Conservation (phyloP, 1,139 yeast species). For the Suhomyces terraborum region DNA sequence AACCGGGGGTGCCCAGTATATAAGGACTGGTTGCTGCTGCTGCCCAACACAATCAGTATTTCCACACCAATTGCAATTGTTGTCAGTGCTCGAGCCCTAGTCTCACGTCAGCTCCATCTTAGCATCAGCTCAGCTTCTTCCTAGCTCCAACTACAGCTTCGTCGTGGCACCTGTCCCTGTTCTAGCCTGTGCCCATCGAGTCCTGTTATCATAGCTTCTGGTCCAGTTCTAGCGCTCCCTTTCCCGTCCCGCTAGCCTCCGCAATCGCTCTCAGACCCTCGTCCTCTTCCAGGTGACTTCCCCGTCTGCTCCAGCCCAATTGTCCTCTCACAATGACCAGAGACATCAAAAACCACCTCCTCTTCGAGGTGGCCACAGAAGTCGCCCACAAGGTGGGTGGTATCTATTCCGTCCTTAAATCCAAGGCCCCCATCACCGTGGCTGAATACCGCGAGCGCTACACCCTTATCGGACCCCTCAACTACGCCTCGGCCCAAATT, state of each 20-base stretch:
- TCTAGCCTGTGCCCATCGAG: background rate
- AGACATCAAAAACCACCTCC: constrained; percentile 77
- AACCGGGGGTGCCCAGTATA: constrained; percentile 8
- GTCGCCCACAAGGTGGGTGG: constrained; percentile 98
- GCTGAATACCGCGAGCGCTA: constrained; percentile 91
- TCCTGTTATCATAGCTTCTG: background rate
- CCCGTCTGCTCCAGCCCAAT: background rate
- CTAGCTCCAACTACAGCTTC: too few relatives aligned
- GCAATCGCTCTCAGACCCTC: too few relatives aligned
- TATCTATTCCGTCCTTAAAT: constrained; percentile 91
- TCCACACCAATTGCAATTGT: constrained; percentile 4
- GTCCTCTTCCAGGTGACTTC: background rate
- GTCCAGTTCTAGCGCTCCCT: background rate
- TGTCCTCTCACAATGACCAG: constrained; percentile 52
- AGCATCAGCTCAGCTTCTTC: too few relatives aligned
- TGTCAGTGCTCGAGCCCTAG: background rate
- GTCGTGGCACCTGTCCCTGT: background rate
- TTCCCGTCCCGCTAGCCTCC: background rate
- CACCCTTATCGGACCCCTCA: constrained; percentile 83
- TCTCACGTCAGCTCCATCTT: background rate
- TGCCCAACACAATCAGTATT: background rate
- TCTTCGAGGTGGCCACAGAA: constrained; percentile 95
- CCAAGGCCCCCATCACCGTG: constrained; percentile 95
- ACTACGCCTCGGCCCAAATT: constrained; percentile 78
- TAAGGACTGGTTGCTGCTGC: constrained; percentile 8